These are phyloP conservation scores for Vitis cinerea DNA, from an alignment of 164 flowering plant genomes.

Conservation along the genomic window DNA sequence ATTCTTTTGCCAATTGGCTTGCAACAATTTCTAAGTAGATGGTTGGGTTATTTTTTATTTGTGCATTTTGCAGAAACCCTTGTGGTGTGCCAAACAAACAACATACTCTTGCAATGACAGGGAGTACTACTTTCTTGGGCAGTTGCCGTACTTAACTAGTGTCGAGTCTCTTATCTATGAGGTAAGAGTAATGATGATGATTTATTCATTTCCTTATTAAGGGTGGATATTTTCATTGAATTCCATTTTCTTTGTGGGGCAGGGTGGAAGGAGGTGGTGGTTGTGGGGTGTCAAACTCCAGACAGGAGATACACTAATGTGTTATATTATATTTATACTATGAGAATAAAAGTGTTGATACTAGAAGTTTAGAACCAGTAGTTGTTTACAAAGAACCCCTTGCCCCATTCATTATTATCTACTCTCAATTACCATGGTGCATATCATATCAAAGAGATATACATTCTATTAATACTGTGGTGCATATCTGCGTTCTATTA, in stretches of 20 bases:
- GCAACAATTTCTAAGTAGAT: neutral
- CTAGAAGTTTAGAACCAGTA: too few species aligned
- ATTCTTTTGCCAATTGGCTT: neutral
- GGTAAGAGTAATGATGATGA: slow-evolving; percentile 36
- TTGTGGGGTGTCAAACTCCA: too few species aligned
- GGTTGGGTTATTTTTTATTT: neutral
- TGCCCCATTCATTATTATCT: too few species aligned
- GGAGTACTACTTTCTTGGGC: slow-evolving; percentile 79
- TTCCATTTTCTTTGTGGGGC: neutral
- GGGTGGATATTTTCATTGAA: neutral
- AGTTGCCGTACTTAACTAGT: slow-evolving; percentile 77
- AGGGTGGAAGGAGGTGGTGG: too few species aligned
- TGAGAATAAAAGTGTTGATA: too few species aligned
- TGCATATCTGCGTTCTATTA: too few species aligned
- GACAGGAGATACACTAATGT: too few species aligned
- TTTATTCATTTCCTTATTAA: neutral
- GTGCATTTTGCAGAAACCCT: slow-evolving; percentile 62
- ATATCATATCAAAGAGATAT: too few species aligned
- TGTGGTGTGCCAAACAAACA: slow-evolving; percentile 65
- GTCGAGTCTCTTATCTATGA: slow-evolving; percentile 64
- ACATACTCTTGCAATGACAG: slow-evolving; percentile 59
- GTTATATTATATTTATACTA: too few species aligned
- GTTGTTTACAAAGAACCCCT: too few species aligned
- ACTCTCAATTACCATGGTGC: too few species aligned
- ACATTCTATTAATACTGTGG: too few species aligned